Evolutionary conservation across 1,139 yeast genomes (phyloP), one percentile per base, ranked within the genome.

Genomic region (Wickerhamiella infanticola): DNA sequence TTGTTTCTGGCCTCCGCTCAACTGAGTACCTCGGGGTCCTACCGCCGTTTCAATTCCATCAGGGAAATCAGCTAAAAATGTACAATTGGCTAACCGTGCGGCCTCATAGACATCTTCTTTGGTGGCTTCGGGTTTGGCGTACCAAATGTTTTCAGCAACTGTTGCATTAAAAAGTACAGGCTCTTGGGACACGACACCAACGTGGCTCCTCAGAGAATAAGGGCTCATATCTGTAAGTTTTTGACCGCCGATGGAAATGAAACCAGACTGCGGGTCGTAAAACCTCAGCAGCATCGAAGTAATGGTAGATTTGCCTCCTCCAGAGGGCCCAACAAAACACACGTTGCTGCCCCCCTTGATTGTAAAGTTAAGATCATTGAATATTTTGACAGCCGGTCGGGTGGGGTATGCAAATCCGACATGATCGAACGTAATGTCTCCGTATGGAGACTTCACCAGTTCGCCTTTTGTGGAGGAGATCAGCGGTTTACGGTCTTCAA

Each of bases 311-410:
- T 90, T 90, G 33, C 97, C 98, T 51, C 93, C 78, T 18, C 98
- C 97, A 3, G 95, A 82, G 3, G 96, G 96, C 0, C 97, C 98
- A 11, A 88, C 97, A 53, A 90, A 77, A 61, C 96, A 88, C 11
- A 88, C 85, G 56, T 85, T 85, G 46, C 90, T 81, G 2, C 96
- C 96, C 18, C 84, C 74, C 38, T 75, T 75, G 49, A 90, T 81
- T 24, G 69, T 72, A 56, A 88, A 74, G 47, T 77, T 70, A 45
- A 88, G 59, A 29, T 75, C 71, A 37, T 72, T 69, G 61, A 90
- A 86, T 18, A 90, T 79, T 27, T 67, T 64, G 45, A 78, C 73
- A 41, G 81, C 76, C 2, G 88, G 84, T 51, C 98, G 74, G 2
- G 95, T 83, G 23, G 97, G 97, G 61, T 90, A 90, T 24, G 77